Percentiles rank a stretch among this genome's conserved stretches.
Conservation (phyloP, 2,329 filamentous ascomycete species). For the Venturia pyrina region DNA sequence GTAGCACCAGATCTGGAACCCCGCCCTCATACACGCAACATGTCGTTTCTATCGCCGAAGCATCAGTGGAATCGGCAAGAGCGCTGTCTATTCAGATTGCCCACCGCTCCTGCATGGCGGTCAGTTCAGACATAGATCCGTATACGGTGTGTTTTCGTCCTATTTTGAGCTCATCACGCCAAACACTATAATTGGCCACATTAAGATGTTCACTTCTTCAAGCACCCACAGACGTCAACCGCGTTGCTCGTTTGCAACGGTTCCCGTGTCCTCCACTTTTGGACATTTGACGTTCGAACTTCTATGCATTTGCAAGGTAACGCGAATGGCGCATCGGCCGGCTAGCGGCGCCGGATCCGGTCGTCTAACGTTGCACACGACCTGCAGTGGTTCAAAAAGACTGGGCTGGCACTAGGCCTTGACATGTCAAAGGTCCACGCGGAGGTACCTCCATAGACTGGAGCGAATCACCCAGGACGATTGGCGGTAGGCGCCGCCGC, state of each 20-base stretch:
- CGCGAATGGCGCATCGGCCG: neutral
- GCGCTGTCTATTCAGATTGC: neutral
- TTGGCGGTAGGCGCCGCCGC: neutral
- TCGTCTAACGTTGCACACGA: neutral
- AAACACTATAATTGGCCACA: neutral
- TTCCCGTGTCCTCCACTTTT: neutral
- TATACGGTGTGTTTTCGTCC: neutral
- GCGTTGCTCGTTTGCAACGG: neutral
- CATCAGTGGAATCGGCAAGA: neutral
- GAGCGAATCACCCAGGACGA: neutral
- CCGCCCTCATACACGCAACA: no score
- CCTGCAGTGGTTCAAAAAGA: neutral
- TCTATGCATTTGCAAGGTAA: neutral
- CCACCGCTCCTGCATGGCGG: neutral
- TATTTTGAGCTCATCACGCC: neutral
- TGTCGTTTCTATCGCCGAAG: no score
- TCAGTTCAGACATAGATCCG: neutral
- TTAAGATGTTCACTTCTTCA: no score
- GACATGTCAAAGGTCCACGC: neutral
- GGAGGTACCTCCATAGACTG: neutral
- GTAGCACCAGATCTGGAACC: neutral
- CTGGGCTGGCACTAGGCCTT: neutral
- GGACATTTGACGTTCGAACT: neutral
- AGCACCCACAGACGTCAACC: no score
- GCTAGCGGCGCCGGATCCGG: neutral